phyloP scores from a whole-genome alignment of 1,284 basidiomycete species.

The Sanghuangporus baumii region DNA sequence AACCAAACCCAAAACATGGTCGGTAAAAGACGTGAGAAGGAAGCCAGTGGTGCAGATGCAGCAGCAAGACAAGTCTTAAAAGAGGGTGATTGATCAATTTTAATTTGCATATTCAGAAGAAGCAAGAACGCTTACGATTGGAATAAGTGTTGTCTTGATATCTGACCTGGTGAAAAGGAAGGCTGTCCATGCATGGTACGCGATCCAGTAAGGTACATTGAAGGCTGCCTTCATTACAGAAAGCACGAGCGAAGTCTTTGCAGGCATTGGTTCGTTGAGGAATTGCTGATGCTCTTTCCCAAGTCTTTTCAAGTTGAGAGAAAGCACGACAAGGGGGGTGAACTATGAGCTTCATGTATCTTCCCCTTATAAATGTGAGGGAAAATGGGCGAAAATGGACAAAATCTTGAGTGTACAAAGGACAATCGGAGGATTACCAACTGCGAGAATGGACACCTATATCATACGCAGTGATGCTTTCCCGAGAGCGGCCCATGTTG shows the following conservation, averaged over 20 bases:
- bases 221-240: slow-evolving; percentile 15
- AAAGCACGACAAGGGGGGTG: not conserved
- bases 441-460: not conserved
- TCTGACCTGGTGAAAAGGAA: slow-evolving; percentile 34
- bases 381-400: too few relatives aligned
- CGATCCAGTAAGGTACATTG: not conserved
- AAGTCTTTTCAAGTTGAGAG: not conserved
- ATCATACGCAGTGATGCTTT: not conserved
- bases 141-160: slow-evolving; percentile 33
- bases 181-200: slow-evolving; percentile 15
- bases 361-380: not conserved
- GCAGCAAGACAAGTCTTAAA: slow-evolving; percentile 11
- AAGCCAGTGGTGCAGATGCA: slow-evolving; percentile 4
- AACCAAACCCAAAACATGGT: slow-evolving; percentile 37
- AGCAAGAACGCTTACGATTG: slow-evolving; percentile 27
- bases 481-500: not conserved
- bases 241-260: slow-evolving; percentile 15
- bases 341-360: not conserved
- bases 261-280: not conserved
- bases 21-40: slow-evolving; percentile 23
- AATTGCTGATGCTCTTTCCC: not conserved
- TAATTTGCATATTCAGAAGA: not conserved
- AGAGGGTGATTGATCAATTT: not conserved
- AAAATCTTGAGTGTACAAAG: not conserved
- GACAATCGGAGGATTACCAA: not conserved